phyloP scores from a whole-genome alignment of 2,329 filamentous ascomycete genomes.

The Penicillium sp. region DNA sequence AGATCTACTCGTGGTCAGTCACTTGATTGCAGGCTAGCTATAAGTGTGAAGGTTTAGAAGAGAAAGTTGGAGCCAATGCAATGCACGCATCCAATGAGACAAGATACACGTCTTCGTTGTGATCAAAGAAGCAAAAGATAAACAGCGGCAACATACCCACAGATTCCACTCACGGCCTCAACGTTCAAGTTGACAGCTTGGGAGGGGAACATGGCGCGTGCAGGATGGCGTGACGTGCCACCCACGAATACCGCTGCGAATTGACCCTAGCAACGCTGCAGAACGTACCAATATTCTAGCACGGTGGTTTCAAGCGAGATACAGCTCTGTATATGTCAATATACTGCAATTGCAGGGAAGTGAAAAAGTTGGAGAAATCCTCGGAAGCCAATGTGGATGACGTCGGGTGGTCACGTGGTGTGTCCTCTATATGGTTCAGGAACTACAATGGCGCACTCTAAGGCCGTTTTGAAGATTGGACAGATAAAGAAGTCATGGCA shows the following conservation, averaged over 20 bases:
- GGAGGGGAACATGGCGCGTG: conserved; percentile 38
- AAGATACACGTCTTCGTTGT: too few species aligned
- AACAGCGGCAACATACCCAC: conserved; percentile 58
- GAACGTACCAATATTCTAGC: too few species aligned
- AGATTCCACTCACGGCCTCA: conserved; percentile 88
- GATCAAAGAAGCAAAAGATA: background rate
- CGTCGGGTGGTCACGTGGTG: conserved; percentile 23
- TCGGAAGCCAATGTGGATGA: conserved; percentile 20
- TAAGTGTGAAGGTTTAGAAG: conserved; percentile 4
- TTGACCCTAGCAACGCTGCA: background rate
- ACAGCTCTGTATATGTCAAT: conserved; percentile 8
- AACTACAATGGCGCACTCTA: too few species aligned
- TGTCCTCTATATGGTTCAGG: conserved; percentile 1
- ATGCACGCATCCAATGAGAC: too few species aligned
- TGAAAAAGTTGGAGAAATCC: conserved; percentile 17
- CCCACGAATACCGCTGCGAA: background rate
- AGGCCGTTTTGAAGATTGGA: too few species aligned
- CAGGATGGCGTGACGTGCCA: conserved; percentile 6
- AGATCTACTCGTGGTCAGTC: conserved; percentile 55
- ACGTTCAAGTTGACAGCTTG: conserved; percentile 66
- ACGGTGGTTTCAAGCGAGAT: background rate
- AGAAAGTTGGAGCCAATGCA: too few species aligned
- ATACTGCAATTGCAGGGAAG: conserved; percentile 10
- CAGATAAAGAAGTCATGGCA: background rate
- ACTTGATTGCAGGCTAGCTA: conserved; percentile 3